Evolutionary conservation across 305 asterid species (phyloP).

Genomic region (Rubia peregrina): DNA sequence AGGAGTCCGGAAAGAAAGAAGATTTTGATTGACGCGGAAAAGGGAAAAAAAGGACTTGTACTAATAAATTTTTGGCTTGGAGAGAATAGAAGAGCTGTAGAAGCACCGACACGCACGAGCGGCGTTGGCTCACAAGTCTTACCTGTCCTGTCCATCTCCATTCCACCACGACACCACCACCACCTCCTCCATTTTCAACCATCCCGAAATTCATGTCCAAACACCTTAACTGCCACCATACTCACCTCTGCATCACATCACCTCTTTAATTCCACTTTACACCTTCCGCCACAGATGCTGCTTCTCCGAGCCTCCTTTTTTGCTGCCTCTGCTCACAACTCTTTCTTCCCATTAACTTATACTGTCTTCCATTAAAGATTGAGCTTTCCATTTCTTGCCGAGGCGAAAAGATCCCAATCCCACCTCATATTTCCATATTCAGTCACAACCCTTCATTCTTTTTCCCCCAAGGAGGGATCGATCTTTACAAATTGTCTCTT

Average conservation of each 20-base stretch:
- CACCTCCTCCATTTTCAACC: not conserved
- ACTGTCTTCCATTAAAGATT: not conserved
- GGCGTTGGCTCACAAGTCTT: slow-evolving; percentile 8
- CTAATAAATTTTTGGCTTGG: not conserved
- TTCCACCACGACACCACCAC: not conserved
- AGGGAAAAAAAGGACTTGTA: too few relatives aligned
- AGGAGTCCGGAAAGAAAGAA: too few relatives aligned
- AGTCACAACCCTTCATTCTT: not conserved
- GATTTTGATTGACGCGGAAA: too few relatives aligned
- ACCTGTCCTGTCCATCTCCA: slow-evolving; percentile 10
- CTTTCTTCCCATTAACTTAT: not conserved
- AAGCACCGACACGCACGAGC: slow-evolving; percentile 18
- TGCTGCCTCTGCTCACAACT: not conserved
- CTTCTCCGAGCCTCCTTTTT: not conserved
- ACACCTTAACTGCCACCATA: not conserved
- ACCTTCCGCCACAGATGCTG: not conserved
- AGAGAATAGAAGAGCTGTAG: not conserved
- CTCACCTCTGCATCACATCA: not conserved
- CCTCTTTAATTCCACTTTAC: not conserved
- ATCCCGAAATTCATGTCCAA: not conserved
- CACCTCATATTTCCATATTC: slow-evolving; percentile 4
- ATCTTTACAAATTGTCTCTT: not conserved
- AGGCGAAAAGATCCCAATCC: slow-evolving; percentile 5
- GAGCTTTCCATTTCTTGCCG: not conserved
- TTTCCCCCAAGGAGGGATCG: not conserved